Percentiles rank a stretch among this genome's conserved stretches.
Conservation (phyloP, 2,329 filamentous ascomycete species). For the Fusarium cyanostomum region DNA sequence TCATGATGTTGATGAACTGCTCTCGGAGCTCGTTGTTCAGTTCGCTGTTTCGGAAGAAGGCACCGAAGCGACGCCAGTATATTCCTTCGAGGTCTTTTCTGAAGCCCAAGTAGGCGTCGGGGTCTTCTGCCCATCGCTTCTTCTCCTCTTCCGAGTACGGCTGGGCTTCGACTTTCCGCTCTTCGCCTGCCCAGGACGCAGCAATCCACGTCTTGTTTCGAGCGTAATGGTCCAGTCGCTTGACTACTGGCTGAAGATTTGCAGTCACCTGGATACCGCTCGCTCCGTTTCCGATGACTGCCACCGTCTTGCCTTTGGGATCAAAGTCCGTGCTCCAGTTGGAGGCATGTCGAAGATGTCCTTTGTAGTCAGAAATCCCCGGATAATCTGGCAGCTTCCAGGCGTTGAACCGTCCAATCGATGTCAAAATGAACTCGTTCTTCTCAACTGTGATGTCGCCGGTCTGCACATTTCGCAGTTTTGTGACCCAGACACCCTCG, state of each 20-base stretch:
- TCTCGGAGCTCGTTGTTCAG: constrained; percentile 59
- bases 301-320: constrained; percentile 59
- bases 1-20: constrained; percentile 61
- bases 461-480: constrained; percentile 52
- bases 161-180: constrained; percentile 65
- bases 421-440: constrained; percentile 69
- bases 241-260: constrained; percentile 59
- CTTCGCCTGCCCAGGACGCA: constrained; percentile 65
- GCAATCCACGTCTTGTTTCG: constrained; percentile 75
- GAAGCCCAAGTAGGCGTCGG: constrained; percentile 67
- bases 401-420: constrained; percentile 72
- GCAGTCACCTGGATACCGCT: constrained; percentile 67
- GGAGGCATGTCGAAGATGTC: constrained; percentile 67
- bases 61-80: constrained; percentile 68
- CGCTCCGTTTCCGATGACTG: constrained; percentile 71
- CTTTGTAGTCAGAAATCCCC: constrained; percentile 64
- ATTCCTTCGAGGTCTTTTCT: constrained; percentile 66
- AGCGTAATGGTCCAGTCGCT: constrained; percentile 70
- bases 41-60: constrained; percentile 63
- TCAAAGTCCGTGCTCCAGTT: constrained; percentile 66
- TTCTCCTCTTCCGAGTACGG: constrained; percentile 64
- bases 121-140: constrained; percentile 64
- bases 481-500: constrained; percentile 65
- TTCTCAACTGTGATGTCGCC: constrained; percentile 55
- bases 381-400: constrained; percentile 71